These are phyloP conservation scores for Zygoascus bituminiphila DNA, from an alignment of 805 yeast genomes.

Conservation along the genomic window DNA sequence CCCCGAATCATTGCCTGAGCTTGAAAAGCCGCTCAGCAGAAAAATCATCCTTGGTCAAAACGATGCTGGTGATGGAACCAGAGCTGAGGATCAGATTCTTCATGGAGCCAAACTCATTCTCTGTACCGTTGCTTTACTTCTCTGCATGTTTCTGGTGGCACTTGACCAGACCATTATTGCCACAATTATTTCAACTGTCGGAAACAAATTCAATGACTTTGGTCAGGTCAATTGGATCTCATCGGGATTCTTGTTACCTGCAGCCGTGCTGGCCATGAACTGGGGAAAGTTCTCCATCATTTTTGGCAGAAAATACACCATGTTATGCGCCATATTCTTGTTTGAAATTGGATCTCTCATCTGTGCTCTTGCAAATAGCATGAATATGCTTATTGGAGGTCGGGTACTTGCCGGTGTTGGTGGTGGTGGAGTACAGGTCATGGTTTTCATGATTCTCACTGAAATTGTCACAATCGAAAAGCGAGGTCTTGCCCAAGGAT, in stretches of 20 bases:
- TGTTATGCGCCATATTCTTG: slow-evolving; percentile 32
- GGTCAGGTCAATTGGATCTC: slow-evolving; percentile 51
- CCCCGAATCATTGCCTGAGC: not conserved
- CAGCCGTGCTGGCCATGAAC: slow-evolving; percentile 54
- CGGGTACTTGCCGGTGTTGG: slow-evolving; percentile 80
- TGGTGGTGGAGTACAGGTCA: slow-evolving; percentile 75
- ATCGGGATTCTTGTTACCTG: slow-evolving; percentile 52
- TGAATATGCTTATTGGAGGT: slow-evolving; percentile 61
- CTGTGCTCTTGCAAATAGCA: slow-evolving; percentile 35
- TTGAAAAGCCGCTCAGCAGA: not conserved
- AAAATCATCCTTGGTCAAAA: slow-evolving; percentile 1
- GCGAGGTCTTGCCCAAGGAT: slow-evolving; percentile 75
- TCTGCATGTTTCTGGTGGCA: slow-evolving; percentile 24
- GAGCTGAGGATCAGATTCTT: slow-evolving; percentile 17
- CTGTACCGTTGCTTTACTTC: slow-evolving; percentile 13
- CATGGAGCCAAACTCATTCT: slow-evolving; percentile 17
- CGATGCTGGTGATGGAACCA: slow-evolving; percentile 21
- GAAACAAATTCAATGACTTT: slow-evolving; percentile 41
- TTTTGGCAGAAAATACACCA: slow-evolving; percentile 28
- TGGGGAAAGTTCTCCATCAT: slow-evolving; percentile 58
- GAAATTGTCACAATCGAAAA: slow-evolving; percentile 70
- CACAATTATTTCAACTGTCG: slow-evolving; percentile 44
- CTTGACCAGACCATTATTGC: slow-evolving; percentile 49
- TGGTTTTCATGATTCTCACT: slow-evolving; percentile 66
- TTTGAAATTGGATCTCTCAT: slow-evolving; percentile 37